Base-by-base conservation (phyloP, 2,329 filamentous ascomycete species). In the Fusarium chaquense region DNA sequence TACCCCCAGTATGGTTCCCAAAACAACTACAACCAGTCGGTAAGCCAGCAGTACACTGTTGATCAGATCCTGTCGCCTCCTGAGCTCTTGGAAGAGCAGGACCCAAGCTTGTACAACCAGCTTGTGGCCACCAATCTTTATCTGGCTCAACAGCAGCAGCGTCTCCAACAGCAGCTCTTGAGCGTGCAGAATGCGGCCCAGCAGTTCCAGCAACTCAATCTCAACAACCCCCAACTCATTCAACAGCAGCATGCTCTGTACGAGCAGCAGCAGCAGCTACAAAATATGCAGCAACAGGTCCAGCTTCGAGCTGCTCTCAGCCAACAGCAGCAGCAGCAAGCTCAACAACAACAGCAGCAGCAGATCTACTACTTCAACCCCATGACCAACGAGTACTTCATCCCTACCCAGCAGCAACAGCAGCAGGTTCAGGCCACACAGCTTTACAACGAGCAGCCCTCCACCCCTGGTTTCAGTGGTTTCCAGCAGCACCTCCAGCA, bases 111-210 rank as follows among this genome's bases (percentile, higher is more conserved):
- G 55, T 96, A 97, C 72, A 93, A 94, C 55, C 93, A 97, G 81
- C 85, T 98, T 69, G 88, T 98, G 76, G 92, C 93, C 60, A 97
- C 94, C 75, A 97, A 98, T 79, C 83, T 96, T 78, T 97, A 97
- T 77, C 87, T 99, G 52, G 93, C 94, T 41, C 93, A 97, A 77
- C 94, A 97, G 81, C 95, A 98, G 82, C 94, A 97, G 82, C 91
- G 93, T 70, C 89, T 98, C 54, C 94, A 98, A 82, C 94, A 98
- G 82, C 94, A 98, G 82, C 87, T 98, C 71, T 88, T 93, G 73
- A 92, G 84, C 70, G 89, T 98, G 26, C 96, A 95, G 76, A 90
- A 90, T 54, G 92, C 92, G 38, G 91, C 93, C 64, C 92, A 94
- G 81, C 92, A 94, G 80, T 92, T 94, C 76, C 91, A 94, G 78